Evolutionary conservation across 192 early-diverging fungal species (phyloP).

Genomic region (Powellomyces hirtus): DNA sequence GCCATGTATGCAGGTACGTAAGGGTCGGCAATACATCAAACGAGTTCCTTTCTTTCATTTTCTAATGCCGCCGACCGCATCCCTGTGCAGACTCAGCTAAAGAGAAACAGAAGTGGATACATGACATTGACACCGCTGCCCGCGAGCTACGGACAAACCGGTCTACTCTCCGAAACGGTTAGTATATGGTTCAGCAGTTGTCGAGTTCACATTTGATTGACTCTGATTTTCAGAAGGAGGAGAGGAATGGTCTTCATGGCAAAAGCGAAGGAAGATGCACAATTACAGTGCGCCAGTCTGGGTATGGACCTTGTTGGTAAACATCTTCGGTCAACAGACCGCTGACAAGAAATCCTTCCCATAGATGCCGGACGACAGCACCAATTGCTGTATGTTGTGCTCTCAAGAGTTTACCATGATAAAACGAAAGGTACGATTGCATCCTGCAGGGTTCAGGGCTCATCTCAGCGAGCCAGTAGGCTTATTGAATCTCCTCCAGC

Average conservation of each 20-base stretch:
- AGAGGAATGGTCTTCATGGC: background rate
- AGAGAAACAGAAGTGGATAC: slow-evolving; percentile 67
- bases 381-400: slow-evolving; percentile 70
- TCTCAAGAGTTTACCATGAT: slow-evolving; percentile 66
- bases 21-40: no score
- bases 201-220: background rate
- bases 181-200: slow-evolving; percentile 36
- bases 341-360: no score
- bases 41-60: background rate
- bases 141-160: slow-evolving; percentile 36
- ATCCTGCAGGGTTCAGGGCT: background rate
- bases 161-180: slow-evolving; percentile 51
- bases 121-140: slow-evolving; percentile 57
- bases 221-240: slow-evolving; percentile 3
- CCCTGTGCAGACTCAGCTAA: background rate
- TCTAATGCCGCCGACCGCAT: background rate
- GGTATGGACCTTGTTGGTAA: slow-evolving; percentile 52
- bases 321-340: no score
- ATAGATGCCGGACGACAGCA: slow-evolving; percentile 72
- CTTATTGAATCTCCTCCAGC: slow-evolving; percentile 26
- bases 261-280: slow-evolving; percentile 47
- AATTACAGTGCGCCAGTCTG: slow-evolving; percentile 62
- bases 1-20: slow-evolving; percentile 61
- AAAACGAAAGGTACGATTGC: slow-evolving; percentile 42
- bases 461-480: background rate